Base-by-base conservation (phyloP, 2,329 filamentous ascomycete species). In the Fusarium sp. region DNA sequence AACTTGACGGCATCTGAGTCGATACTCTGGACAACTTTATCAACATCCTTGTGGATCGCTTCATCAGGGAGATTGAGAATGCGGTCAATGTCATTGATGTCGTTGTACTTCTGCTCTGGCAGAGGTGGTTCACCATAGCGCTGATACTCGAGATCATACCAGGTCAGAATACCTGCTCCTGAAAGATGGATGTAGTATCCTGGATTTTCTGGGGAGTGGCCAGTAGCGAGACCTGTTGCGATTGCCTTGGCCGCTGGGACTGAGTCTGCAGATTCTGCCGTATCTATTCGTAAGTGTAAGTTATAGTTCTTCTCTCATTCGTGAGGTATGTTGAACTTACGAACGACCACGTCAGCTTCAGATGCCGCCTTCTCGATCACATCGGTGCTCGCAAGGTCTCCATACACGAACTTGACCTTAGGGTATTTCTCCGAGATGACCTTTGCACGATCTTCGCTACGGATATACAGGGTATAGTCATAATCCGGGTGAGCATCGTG, bases 11-110 rank as follows among this genome's bases (percentile, higher is more conserved):
- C 66, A 13, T 80, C 76, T 5, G 78, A 77, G 39, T 81, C 82
- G 42, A 82, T 79, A 0, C 72, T 82, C 33, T 85, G 81, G n/a
- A 94, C 87, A 29, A 93, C 85, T 77, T 90, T 88, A 80, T 95
- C 93, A 7, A 94, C 88, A 75, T 90, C 84, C 18, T 91, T 88
- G 81, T 94, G 92, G 29, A 85, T 77, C 14, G 86, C 90, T 1
- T 80, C 76, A 75, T 90, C 87, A 0, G 90, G 90, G 1, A 92
- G 75, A 15, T 77, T 84, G 3, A 87, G 82, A 39, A 92, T 82
- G 47, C 87, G 86, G 17, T 83, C 81, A 41, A 93, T 84, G 55
- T 86, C 87, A 14, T 87, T 83, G 73, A 89, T 84, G 72, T 93
- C 91, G 75, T 90, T 82, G 79, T 90, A 92, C 56, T 71, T 80